Evolutionary conservation across 768 basidiomycete species (phyloP).

Genomic region (Lentinula guzmanii): DNA sequence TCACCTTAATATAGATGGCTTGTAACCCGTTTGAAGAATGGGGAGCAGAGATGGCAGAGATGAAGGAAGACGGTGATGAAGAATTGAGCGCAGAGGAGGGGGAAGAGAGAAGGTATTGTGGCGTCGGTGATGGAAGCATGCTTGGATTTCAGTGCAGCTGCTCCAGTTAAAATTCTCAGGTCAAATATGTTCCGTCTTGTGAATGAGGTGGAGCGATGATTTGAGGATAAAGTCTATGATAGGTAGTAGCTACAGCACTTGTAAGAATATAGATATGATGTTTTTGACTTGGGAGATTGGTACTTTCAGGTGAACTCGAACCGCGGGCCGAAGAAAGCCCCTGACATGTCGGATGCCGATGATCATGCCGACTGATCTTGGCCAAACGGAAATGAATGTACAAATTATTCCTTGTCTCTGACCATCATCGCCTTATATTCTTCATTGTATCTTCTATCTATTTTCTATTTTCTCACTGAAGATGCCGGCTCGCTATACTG

Average conservation of each 20-base stretch:
- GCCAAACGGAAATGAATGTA: background rate
- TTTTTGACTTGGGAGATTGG: too few species aligned
- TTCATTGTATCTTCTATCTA: background rate
- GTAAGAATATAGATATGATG: too few species aligned
- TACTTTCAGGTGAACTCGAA: too few species aligned
- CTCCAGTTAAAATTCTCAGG: constrained; percentile 51
- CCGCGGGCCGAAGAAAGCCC: too few species aligned
- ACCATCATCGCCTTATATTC: background rate
- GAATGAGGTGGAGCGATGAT: background rate
- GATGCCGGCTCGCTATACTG: constrained; percentile 50
- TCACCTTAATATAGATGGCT: constrained; percentile 63
- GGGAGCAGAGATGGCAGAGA: constrained; percentile 59
- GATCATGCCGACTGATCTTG: background rate
- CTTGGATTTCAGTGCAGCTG: constrained; percentile 94
- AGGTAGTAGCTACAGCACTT: too few species aligned
- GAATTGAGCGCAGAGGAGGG: constrained; percentile 50
- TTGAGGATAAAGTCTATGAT: too few species aligned
- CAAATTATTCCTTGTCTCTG: background rate
- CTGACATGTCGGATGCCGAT: background rate
- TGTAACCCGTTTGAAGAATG: constrained; percentile 80
- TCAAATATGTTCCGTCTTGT: background rate
- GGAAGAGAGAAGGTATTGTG: constrained; percentile 74
- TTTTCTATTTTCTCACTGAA: background rate
- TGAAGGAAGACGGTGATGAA: constrained; percentile 27
- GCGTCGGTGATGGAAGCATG: constrained; percentile 67